A percentile compares a stretch with the other conserved stretches of the same genome.
Evolutionary conservation across 2,329 filamentous ascomycete genomes (phyloP).

Genomic region (Xylariaceae sp.): DNA sequence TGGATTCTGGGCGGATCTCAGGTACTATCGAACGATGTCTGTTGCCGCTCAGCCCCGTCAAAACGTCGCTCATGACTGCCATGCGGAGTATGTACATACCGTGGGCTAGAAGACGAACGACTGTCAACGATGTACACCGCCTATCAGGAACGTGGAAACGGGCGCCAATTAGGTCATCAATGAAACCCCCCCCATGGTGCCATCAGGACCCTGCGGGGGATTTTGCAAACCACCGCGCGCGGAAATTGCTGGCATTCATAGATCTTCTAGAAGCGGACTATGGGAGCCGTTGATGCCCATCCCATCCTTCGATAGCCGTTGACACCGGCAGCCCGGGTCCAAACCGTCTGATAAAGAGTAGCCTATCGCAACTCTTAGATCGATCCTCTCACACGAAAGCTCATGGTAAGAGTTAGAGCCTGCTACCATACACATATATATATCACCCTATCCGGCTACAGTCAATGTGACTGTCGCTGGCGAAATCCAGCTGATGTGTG

Average conservation of each 20-base stretch:
- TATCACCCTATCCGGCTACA: neutral
- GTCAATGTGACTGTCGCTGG: neutral
- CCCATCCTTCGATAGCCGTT: neutral
- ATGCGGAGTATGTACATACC: neutral
- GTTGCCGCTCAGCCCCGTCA: slow-evolving; percentile 24
- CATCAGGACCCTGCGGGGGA: neutral
- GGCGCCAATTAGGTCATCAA: neutral
- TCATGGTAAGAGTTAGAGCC: neutral
- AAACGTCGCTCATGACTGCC: neutral
- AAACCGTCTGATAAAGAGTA: neutral
- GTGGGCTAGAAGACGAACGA: neutral
- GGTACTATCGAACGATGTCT: slow-evolving; percentile 6
- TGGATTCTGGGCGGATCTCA: slow-evolving; percentile 4
- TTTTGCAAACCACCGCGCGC: neutral
- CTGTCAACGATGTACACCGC: neutral
- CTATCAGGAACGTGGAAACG: neutral
- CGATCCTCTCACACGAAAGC: neutral
- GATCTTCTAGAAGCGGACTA: neutral
- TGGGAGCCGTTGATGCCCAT: neutral
- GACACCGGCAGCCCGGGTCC: neutral
- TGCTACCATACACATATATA: neutral
- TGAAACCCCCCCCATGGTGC: neutral
- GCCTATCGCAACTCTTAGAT: neutral
- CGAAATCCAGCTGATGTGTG: neutral
- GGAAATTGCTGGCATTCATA: neutral